Evolutionary conservation across 306 rosid species (phyloP).

Genomic region (Arachis stenosperma): DNA sequence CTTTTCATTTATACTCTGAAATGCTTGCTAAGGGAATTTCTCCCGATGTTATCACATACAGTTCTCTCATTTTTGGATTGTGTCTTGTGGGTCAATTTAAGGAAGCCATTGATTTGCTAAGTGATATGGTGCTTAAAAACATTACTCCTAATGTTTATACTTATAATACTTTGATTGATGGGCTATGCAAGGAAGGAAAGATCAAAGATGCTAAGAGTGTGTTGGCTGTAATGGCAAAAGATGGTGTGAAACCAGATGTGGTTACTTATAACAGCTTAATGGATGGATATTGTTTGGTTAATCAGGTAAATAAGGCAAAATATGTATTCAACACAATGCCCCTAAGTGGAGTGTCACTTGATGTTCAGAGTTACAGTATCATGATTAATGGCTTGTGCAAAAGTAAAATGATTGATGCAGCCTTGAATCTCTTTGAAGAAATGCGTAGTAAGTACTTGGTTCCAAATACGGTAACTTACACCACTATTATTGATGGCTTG

Average conservation of each 20-base stretch:
- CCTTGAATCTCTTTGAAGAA: background rate
- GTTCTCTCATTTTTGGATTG: background rate
- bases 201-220: background rate
- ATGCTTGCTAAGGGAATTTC: slow-evolving; percentile 15
- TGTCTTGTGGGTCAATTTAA: background rate
- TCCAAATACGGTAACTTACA: too few species aligned
- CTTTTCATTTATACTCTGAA: background rate
- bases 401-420: too few species aligned
- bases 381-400: background rate
- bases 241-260: background rate
- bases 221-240: background rate
- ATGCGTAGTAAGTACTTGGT: too few species aligned
- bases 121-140: background rate
- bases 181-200: background rate
- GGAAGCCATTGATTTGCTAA: background rate
- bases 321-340: background rate
- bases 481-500: too few species aligned
- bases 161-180: background rate
- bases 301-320: background rate
- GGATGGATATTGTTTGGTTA: slow-evolving; percentile 14
- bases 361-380: background rate
- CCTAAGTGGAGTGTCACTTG: background rate
- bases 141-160: background rate
- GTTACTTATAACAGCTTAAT: background rate
- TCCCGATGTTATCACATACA: background rate